phyloP scores from a whole-genome alignment of 1,139 yeast genomes.

The Protomyces macrosporus region DNA sequence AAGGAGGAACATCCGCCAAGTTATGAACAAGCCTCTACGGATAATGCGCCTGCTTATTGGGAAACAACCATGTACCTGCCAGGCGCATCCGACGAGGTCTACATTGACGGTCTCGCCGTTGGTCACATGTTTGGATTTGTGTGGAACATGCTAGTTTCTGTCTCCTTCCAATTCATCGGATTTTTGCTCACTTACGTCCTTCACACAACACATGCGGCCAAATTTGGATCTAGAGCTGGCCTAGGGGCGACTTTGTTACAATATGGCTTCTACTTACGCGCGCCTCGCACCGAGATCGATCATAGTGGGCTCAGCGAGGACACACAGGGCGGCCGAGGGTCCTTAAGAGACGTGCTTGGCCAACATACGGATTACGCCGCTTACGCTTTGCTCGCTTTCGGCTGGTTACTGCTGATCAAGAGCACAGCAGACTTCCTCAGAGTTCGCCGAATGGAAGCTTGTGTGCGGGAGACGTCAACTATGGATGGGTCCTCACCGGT shows the following conservation, averaged over 20 bases:
- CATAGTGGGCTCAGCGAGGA: conserved; percentile 41
- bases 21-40: conserved; percentile 93
- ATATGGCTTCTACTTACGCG: conserved; percentile 68
- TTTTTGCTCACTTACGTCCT: conserved; percentile 81
- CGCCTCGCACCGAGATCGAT: conserved; percentile 42
- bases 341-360: conserved; percentile 37
- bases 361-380: conserved; percentile 43
- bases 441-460: conserved; percentile 71
- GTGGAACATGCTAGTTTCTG: conserved; percentile 79
- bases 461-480: conserved; percentile 43
- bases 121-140: conserved; percentile 80
- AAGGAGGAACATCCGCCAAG: conserved; percentile 60
- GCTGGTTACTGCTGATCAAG: conserved; percentile 59
- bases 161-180: conserved; percentile 90
- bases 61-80: conserved; percentile 82
- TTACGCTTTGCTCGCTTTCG: conserved; percentile 59
- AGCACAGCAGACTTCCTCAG: conserved; percentile 65
- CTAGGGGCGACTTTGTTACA: conserved; percentile 78
- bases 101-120: conserved; percentile 94
- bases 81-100: conserved; percentile 78
- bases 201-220: conserved; percentile 96
- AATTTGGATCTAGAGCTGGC: conserved; percentile 92
- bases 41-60: conserved; percentile 95
- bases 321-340: conserved; percentile 43
- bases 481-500: conserved; percentile 27